Base-by-base conservation (phyloP, 495 filamentous ascomycete species). In the Aspergillus funiculosus region DNA sequence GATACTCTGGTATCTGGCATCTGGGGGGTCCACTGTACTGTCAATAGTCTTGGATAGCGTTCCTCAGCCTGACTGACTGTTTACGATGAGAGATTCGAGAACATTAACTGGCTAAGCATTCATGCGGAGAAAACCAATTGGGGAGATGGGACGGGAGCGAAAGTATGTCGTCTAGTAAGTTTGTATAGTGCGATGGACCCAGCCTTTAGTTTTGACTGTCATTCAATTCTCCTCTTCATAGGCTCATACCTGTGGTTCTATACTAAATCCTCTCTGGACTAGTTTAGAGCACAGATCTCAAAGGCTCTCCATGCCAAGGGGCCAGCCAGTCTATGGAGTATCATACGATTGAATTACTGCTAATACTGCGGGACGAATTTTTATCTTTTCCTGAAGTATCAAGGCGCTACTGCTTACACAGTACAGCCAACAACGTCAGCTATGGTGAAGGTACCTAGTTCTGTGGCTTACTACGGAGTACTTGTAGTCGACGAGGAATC, bases 31-130 rank as follows among this genome's bases (percentile, higher is more conserved):
- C 46, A 54, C 53, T 22, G 48, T 27, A 5, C 2, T 24, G 18
- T 22, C 42, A 52, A 50, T 57, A 50, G 49, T 52, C 45, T 40
- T 43, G 53, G 43, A 46, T 52, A 50, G 49, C 36, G 48, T 41
- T 54, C 25, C 31, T 44, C n/a, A 27, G 25, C 5, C 25, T 5
- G 25, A 10, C 36, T 19, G 25, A 37, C 19, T 17, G 17, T 24
- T 25, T 24, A 28, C 13, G 45, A 40, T 48, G 34, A 41, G 18
- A n/a, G 18, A 4, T 30, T 13, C 14, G 4, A 30, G 10, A 32
- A n/a, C 15, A 37, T 22, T 21, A 39, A 30, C 36, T n/a, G 17
- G 47, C 25, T 43, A 50, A 48, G 40, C 42, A 52, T 46, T 47
- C 17, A 37, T 55, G 53, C 53, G 49, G 46, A 44, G 48, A 48